Base-by-base conservation (phyloP, 2,329 filamentous ascomycete genomes). In the Hymenoscyphus infarciens region DNA sequence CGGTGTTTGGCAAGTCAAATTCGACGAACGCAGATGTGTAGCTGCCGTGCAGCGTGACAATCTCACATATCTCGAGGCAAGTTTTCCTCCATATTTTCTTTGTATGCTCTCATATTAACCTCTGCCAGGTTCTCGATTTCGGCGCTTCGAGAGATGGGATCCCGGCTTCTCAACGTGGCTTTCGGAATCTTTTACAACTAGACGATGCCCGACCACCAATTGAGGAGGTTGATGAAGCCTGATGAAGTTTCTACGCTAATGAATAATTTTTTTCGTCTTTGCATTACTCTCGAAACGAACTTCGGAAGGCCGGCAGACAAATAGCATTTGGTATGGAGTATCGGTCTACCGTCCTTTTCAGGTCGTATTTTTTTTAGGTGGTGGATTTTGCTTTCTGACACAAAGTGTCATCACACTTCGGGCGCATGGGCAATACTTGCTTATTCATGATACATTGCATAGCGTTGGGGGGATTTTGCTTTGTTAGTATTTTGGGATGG, bases 1-100 rank as follows among this genome's bases (percentile, higher is more conserved):
- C 69, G 93, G 94, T n/a, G 95, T 99, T 7, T 99, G 95, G 95
- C 95, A 99, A 79, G 95, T 99, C 72, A 95, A 95, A 72, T 99
- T 99, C 78, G 93, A 99, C 72, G 92, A 96, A 74, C 84, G 95
- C 69, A 85, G 94, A 75, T 99, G 95, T 75, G 95, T 99, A 62
- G 95, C 95, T 64, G 95, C 95, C 54, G 95, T 99, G 62, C 95
- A 99, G 80, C 86, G 95, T 61, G 92, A 97, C 68, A 88, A 87
- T 71, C 78, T 97, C 71, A 99, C 95, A 22, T 99, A 96, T 75
- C 92, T 99, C 63, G 95, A 99, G 86, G 95, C 97, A 76, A 79
- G 87, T 77, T 35, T 10, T 58, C 54, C 61, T 45, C 38, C 13
- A n/a, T 25, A 3, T 38, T n/a, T 45, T 38, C 6, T 10, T 35